These are phyloP conservation scores for Apium graveolens DNA, from an alignment of 129 eudicot genomes.

Conservation along the genomic window DNA sequence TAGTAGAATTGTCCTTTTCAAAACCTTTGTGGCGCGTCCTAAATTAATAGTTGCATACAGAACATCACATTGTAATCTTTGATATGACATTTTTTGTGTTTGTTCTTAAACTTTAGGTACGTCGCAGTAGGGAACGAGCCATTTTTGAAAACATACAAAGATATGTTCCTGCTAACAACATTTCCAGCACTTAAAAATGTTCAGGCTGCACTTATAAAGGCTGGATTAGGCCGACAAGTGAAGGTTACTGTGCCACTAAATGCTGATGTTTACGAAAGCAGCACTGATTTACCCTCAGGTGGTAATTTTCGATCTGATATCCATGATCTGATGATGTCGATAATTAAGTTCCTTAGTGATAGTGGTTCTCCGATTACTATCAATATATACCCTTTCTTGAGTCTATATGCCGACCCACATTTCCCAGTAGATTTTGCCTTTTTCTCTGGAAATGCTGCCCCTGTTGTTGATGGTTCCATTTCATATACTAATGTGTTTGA, in stretches of 20 bases:
- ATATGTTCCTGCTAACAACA: constrained; percentile 52
- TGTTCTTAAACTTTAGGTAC: constrained; percentile 30
- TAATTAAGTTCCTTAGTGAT: constrained; percentile 53
- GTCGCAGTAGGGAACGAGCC: constrained; percentile 97
- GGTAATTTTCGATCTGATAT: constrained; percentile 82
- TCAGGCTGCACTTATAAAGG: constrained; percentile 90
- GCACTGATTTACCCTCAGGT: constrained; percentile 61
- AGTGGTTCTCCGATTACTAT: constrained; percentile 68
- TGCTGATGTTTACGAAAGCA: constrained; percentile 83
- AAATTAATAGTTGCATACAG: background rate
- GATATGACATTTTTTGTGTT: background rate
- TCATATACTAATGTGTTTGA: constrained; percentile 83
- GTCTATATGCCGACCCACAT: constrained; percentile 84
- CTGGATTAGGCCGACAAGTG: constrained; percentile 78
- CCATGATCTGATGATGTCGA: constrained; percentile 60
- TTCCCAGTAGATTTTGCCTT: constrained; percentile 88
- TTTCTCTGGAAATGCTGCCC: constrained; percentile 51
- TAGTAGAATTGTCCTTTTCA: background rate
- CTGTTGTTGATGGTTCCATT: constrained; percentile 69
- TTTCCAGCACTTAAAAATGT: constrained; percentile 77
- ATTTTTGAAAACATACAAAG: constrained; percentile 66
- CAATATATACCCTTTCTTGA: constrained; percentile 95
- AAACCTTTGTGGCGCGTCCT: too few species aligned
- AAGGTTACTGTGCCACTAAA: constrained; percentile 86
- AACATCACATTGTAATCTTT: background rate